Conservation (phyloP, 805 yeast genomes). For the Suhomyces vadensis region DNA sequence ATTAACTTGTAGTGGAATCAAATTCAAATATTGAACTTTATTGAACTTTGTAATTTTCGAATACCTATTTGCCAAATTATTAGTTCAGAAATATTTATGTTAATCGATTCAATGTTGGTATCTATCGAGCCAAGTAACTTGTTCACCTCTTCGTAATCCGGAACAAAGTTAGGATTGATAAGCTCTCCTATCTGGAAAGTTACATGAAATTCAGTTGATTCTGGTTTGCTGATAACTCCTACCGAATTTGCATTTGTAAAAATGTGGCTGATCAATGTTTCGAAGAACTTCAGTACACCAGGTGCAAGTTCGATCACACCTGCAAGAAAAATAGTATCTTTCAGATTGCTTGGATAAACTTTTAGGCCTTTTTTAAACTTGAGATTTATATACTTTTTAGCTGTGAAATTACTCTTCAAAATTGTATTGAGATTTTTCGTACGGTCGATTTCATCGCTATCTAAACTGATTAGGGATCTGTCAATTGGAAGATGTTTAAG, state of each 20-base stretch:
- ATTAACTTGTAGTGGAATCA: too few relatives aligned
- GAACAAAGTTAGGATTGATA: conserved; percentile 6
- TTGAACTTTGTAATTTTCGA: background rate
- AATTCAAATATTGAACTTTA: conserved; percentile 3
- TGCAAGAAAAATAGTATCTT: conserved; percentile 17
- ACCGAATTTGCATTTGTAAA: conserved; percentile 12
- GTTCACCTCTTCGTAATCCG: conserved; percentile 3
- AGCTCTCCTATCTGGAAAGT: conserved; percentile 17
- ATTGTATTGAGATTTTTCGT: conserved; percentile 4
- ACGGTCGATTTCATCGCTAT: conserved; percentile 4
- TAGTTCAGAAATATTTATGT: conserved; percentile 5
- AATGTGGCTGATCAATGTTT: conserved; percentile 10
- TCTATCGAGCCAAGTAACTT: background rate
- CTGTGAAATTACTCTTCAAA: conserved; percentile 1
- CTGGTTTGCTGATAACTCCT: background rate
- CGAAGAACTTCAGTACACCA: conserved; percentile 12
- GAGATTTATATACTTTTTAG: conserved; percentile 6
- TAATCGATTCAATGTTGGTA: conserved; percentile 7
- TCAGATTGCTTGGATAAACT: conserved; percentile 4
- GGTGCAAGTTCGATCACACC: conserved; percentile 5
- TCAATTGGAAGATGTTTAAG: conserved; percentile 4
- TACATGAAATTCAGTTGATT: conserved; percentile 13
- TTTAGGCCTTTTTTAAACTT: conserved; percentile 4
- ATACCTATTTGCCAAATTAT: background rate
- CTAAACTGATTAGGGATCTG: conserved; percentile 2